Base-by-base conservation (phyloP, 192 early-diverging fungal genomes). In the Umbelopsis vinacea region DNA sequence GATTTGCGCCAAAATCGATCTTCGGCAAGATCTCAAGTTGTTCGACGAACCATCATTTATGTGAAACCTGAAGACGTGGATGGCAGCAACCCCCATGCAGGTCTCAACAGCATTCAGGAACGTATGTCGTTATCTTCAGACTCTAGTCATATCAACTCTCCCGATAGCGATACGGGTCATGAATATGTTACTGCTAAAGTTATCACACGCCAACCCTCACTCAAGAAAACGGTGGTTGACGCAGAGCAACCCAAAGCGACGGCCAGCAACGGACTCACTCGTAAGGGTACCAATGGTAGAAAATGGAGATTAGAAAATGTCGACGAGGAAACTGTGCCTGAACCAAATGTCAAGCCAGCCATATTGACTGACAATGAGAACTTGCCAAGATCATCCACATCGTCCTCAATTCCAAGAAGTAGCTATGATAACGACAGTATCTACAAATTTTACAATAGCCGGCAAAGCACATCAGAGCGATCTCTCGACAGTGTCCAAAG, bases 31-130 rank as follows among this genome's bases (percentile, higher is more conserved):
- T 37, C 26, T 63, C 40, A 74, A 8, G 78, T 79, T 11, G 70
- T 79, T 22, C 78, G 78, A 17, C 69, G 73, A 4, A 79, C 70
- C 2, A 79, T 79, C 38, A 79, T 79, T 40, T 79, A 79, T 63
- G 73, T 74, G 15, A 63, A 70, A 14, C 67, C 73, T 12, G 68
- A 73, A 35, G 69, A 57, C 15, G 21, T 38, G 19, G 54, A 66
- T 11, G 29, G 14, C 11, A 9, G 15, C 17, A 29, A 63, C 29
- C 33, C 48, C 9, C 10, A n/a, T 48, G 4, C 29, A 12, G 12
- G n/a, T 19, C 26, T 38, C 24, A 54, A 45, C 9, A n/a, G 29
- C 38, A 24, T 35, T 37, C 22, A 70, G 17, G 52, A 54, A 60
- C 55, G 52, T 7, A 8, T 12, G 12, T 60, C 52, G 7, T 11